Evolutionary conservation across 257 asterid species (phyloP).

Genomic region (Galeopsis tetrahit): DNA sequence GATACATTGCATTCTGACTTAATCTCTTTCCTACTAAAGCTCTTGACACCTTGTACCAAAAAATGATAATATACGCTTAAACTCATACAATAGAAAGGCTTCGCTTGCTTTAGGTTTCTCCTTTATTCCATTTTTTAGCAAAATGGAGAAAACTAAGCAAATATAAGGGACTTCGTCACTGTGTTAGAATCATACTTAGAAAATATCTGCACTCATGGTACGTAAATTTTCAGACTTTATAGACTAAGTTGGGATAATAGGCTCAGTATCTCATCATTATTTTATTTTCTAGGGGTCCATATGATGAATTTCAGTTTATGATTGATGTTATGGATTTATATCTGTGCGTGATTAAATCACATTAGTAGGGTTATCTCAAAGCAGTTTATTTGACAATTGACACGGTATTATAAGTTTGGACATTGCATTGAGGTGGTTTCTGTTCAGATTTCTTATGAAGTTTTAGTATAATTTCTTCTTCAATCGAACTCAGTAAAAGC

Average conservation of each 20-base stretch:
- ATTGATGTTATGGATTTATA: constrained; percentile 4
- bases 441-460: not conserved
- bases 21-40: constrained; percentile 11
- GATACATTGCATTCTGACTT: not conserved
- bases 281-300: constrained; percentile 1
- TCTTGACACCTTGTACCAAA: not conserved
- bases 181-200: not conserved
- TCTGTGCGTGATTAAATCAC: not conserved
- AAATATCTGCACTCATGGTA: not conserved
- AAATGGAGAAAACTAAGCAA: not conserved
- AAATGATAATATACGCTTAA: not conserved
- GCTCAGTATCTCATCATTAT: constrained; percentile 8
- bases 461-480: constrained; percentile 9
- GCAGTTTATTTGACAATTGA: not conserved
- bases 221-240: not conserved
- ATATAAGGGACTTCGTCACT: not conserved
- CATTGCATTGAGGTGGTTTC: not conserved
- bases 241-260: not conserved
- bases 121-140: not conserved
- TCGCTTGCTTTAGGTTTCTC: not conserved
- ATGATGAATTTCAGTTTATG: not conserved
- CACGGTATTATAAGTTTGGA: not conserved
- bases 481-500: not conserved
- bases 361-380: not conserved
- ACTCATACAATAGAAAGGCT: constrained; percentile 1